Evolutionary conservation across 441 rosid genomes (phyloP).

Genomic region (Gossypium schwendimanii): DNA sequence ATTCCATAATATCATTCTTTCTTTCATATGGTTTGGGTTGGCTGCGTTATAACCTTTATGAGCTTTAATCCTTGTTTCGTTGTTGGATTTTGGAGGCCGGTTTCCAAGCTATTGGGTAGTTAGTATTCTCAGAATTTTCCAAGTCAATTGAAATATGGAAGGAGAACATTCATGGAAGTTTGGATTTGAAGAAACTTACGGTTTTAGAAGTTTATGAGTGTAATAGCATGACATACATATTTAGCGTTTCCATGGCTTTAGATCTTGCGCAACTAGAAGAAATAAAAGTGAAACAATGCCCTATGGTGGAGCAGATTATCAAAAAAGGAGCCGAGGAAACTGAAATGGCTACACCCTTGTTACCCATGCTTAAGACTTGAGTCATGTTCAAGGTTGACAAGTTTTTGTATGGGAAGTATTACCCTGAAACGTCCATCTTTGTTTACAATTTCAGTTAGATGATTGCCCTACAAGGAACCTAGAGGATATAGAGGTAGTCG

Average conservation of each 20-base stretch:
- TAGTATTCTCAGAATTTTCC: background rate
- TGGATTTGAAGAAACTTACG: too few relatives aligned
- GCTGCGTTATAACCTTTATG: background rate
- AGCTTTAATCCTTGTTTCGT: background rate
- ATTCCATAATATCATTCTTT: background rate
- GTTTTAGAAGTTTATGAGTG: background rate
- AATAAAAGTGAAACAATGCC: background rate
- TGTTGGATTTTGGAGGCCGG: background rate
- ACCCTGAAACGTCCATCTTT: background rate
- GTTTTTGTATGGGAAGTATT: background rate
- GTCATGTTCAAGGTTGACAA: background rate
- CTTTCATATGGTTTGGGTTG: background rate
- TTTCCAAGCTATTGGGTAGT: background rate
- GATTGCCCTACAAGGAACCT: background rate
- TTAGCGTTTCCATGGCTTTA: background rate
- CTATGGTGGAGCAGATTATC: background rate
- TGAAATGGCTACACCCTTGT: background rate
- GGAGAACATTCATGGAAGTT: too few relatives aligned
- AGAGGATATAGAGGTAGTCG: background rate
- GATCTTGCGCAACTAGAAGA: background rate
- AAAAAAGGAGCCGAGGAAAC: background rate
- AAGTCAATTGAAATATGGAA: background rate
- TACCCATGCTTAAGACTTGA: background rate
- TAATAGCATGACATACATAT: background rate
- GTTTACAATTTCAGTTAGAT: accelerated